Base-by-base conservation (phyloP, 1,284 basidiomycete genomes). In the Coniophora puteana region DNA sequence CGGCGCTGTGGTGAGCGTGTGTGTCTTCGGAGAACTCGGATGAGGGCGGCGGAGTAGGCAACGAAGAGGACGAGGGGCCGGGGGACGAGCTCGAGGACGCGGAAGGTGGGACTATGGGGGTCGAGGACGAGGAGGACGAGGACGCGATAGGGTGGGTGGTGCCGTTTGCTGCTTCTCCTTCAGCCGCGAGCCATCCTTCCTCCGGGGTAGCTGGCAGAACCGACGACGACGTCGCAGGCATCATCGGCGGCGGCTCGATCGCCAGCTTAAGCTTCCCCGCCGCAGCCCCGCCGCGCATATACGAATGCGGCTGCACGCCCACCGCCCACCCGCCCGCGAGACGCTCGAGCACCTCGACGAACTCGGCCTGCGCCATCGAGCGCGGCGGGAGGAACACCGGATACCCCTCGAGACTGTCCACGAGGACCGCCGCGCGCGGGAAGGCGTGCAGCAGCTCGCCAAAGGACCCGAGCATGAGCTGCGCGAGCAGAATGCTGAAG, bases 311-410 rank as follows among this genome's bases (percentile, higher is more conserved):
- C 47, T 74, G 70, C n/a, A 71, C 61, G 13, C 80, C 87, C 25
- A 65, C 66, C 43, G 60, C 70, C 84, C 84, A 89, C 1, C 86
- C 81, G 18, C 69, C 63, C 0, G 84, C 80, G 29, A 91, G 74
- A 6, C 88, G 74, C 51, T 90, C 87, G 41, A 90, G 67, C 8
- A 86, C 69, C 57, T 91, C 89, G 41, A 87, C 64, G 51, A 89
- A 90, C 61, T 91, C 88, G 8, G 87, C 86, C 53, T 91, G 88
- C 0, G 83, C 80, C 81, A 90, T 87, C 12, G 85, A 89, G 22
- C 89, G 70, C 8, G 89, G 85, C 5, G 86, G 84, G 0, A 89
- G 66, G 60, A 92, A 92, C 26, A 92, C 71, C 10, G 89, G 89
- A 59, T 88, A 90, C 0, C 85, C 88, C 55, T 90, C 89, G 24